phyloP scores from a whole-genome alignment of 2,329 filamentous ascomycete genomes.

The Macrophomina pseudophaseolina region DNA sequence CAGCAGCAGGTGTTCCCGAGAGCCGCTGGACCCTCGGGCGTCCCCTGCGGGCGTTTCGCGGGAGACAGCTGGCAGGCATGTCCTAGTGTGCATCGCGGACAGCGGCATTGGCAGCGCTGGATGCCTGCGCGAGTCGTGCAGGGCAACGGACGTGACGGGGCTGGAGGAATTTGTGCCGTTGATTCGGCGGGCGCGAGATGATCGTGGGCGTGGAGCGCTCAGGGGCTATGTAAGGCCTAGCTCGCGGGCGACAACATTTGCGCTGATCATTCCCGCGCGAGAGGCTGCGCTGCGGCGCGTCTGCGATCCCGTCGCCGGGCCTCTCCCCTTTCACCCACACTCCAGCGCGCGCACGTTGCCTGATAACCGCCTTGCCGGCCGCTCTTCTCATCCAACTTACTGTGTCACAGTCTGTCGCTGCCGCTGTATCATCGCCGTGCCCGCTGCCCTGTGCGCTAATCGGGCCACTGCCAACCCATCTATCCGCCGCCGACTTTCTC shows the following conservation, averaged over 20 bases:
- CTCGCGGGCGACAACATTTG: constrained; percentile 9
- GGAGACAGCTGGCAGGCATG: background rate
- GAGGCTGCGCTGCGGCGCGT: background rate
- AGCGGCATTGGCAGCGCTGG: background rate
- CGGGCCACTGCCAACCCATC: constrained; percentile 2
- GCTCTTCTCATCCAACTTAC: background rate
- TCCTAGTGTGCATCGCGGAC: background rate
- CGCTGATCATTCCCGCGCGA: constrained; percentile 12
- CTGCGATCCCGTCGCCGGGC: background rate
- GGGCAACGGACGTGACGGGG: constrained; percentile 3
- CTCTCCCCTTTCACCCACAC: constrained; percentile 11
- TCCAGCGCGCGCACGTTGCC: constrained; percentile 12
- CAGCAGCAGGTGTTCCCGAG: constrained; percentile 8
- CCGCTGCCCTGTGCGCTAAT: constrained; percentile 13
- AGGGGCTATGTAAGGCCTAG: background rate
- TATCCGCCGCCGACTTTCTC: background rate
- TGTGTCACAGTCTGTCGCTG: constrained; percentile 11
- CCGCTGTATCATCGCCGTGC: constrained; percentile 19
- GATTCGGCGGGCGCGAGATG: background rate
- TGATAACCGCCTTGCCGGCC: constrained; percentile 16
- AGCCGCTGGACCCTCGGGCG: constrained; percentile 10
- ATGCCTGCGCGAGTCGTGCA: constrained; percentile 12
- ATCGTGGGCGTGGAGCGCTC: constrained; percentile 3
- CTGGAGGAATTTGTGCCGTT: background rate
- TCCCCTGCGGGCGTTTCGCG: constrained; percentile 17